Conservation (phyloP, 805 yeast genomes). For the Tetrapisispora fleetii region DNA sequence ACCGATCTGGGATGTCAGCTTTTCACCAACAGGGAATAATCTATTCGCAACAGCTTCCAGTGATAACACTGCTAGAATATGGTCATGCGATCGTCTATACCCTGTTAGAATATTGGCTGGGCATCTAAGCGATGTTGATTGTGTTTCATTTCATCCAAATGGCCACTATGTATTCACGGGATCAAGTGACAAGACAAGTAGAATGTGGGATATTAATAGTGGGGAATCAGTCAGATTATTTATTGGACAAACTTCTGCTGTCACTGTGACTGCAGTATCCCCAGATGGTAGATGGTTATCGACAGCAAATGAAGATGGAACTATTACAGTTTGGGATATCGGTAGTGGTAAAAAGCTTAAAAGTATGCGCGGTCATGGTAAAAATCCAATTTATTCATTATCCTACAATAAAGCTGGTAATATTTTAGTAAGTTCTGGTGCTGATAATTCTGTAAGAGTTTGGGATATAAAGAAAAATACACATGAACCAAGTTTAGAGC, state of each 20-base stretch:
- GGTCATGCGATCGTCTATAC: constrained; percentile 97
- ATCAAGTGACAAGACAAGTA: constrained; percentile 83
- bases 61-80: constrained; percentile 91
- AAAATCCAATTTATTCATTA: constrained; percentile 74
- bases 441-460: constrained; percentile 84
- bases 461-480: constrained; percentile 93
- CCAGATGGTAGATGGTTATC: constrained; percentile 98
- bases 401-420: constrained; percentile 81
- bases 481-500: constrained; percentile 62
- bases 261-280: constrained; percentile 75
- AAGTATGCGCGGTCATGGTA: constrained; percentile 91
- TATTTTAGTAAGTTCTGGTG: constrained; percentile 82
- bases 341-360: constrained; percentile 84
- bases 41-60: constrained; percentile 95
- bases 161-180: constrained; percentile 92
- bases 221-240: constrained; percentile 88
- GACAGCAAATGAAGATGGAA: constrained; percentile 86
- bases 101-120: constrained; percentile 95
- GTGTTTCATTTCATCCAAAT: constrained; percentile 92
- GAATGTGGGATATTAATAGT: constrained; percentile 94
- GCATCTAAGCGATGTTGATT: constrained; percentile 90
- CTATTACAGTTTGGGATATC: constrained; percentile 85
- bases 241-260: constrained; percentile 82
- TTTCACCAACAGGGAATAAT: constrained; percentile 86
- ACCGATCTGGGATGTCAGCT: constrained; percentile 95